Evolutionary conservation across 2,329 filamentous ascomycete genomes (phyloP).

Genomic region (Xylariales sp.): DNA sequence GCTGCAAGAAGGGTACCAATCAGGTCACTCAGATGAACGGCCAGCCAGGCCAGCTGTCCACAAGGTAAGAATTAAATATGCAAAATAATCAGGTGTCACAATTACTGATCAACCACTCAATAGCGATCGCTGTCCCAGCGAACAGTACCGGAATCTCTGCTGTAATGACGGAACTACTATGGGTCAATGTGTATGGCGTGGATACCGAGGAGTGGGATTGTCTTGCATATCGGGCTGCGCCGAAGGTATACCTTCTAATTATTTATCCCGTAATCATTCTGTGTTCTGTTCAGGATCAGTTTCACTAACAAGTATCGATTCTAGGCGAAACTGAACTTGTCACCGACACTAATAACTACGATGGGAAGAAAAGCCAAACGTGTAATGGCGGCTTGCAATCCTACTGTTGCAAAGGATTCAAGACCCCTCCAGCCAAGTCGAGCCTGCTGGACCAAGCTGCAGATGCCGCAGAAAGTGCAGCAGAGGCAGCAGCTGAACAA

Average conservation of each 20-base stretch:
- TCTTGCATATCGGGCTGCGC: constrained; percentile 23
- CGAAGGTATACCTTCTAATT: too few relatives aligned
- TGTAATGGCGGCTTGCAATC: constrained; percentile 16
- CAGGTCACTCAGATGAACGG: constrained; percentile 23
- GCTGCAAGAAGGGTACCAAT: constrained; percentile 20
- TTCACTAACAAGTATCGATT: too few relatives aligned
- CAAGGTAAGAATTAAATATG: too few relatives aligned
- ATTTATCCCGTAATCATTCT: too few relatives aligned
- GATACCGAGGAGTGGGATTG: constrained; percentile 22
- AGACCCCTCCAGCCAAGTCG: constrained; percentile 13
- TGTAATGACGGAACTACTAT: constrained; percentile 16
- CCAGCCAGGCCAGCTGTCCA: constrained; percentile 20
- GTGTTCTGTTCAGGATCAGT: too few relatives aligned
- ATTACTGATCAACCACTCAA: too few relatives aligned
- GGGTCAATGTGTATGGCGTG: constrained; percentile 23
- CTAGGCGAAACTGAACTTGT: constrained; percentile 24
- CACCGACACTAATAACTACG: constrained; percentile 22
- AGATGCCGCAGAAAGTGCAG: constrained; percentile 19
- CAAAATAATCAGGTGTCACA: too few relatives aligned
- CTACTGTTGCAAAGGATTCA: constrained; percentile 26
- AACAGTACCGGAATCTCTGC: constrained; percentile 20
- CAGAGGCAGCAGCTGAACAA: constrained; percentile 20
- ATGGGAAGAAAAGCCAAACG: constrained; percentile 14
- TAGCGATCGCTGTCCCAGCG: constrained; percentile 17
- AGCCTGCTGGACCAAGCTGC: constrained; percentile 15